Conservation (phyloP, 225 moss, liverwort and hornwort genomes). For the Anthoceros angustus region DNA sequence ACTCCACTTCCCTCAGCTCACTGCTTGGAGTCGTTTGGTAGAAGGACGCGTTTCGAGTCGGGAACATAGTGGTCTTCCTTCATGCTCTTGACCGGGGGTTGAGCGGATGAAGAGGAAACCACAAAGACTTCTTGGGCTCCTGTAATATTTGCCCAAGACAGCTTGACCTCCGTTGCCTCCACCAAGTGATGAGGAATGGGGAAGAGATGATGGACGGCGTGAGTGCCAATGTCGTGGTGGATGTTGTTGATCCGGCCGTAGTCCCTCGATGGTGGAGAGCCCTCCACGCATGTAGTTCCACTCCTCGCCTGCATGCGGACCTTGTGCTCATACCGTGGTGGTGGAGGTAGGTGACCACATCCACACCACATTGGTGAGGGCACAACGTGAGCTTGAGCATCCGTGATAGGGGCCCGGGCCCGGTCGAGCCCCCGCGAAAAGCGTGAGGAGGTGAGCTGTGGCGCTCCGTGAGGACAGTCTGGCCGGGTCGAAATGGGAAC, state of each 20-base stretch:
- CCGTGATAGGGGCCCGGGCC: conserved; percentile 67
- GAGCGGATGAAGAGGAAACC: conserved; percentile 52
- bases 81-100: conserved; percentile 34
- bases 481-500: conserved; percentile 67
- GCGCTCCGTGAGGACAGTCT: conserved; percentile 57
- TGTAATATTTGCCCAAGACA: conserved; percentile 71
- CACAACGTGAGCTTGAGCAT: conserved; percentile 69
- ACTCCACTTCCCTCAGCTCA: no score
- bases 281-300: conserved; percentile 96
- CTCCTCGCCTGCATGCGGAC: conserved; percentile 80
- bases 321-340: conserved; percentile 86
- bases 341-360: conserved; percentile 74
- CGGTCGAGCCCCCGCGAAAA: no score
- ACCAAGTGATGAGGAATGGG: conserved; percentile 85
- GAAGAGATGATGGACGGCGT: conserved; percentile 80
- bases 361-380: conserved; percentile 82
- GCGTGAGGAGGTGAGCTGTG: conserved; percentile 52
- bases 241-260: conserved; percentile 90
- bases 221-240: conserved; percentile 94
- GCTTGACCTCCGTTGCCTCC: conserved; percentile 89
- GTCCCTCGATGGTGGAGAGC: conserved; percentile 81
- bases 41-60: conserved; percentile 42
- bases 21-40: conserved; percentile 36
- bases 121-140: conserved; percentile 68
- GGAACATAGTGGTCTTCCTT: conserved; percentile 56